Conservation (phyloP, 768 basidiomycete genomes). For the Rhizopogon vinicolor region DNA sequence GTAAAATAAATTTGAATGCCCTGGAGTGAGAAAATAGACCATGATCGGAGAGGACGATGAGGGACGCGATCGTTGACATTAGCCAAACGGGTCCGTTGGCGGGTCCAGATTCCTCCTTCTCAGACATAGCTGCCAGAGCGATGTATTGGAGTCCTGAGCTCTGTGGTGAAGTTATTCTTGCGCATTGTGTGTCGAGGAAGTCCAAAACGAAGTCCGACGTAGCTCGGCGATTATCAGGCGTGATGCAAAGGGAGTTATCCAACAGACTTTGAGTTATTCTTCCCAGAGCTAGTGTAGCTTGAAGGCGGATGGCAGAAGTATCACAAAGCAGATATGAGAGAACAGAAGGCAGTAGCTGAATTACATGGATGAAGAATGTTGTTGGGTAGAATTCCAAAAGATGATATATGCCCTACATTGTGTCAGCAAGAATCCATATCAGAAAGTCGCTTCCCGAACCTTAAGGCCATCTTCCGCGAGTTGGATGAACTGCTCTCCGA, state of each 20-base stretch:
- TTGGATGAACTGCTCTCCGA: constrained; percentile 7
- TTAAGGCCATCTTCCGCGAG: constrained; percentile 23
- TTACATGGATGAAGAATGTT: constrained; percentile 13
- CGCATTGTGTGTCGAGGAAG: constrained; percentile 18
- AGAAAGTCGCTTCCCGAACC: constrained; percentile 10
- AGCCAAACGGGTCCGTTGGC: constrained; percentile 39
- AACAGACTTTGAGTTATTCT: constrained; percentile 25
- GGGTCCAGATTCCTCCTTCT: constrained; percentile 12
- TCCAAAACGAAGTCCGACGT: constrained; percentile 22
- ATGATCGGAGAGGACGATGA: constrained; percentile 43
- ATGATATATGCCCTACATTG: constrained; percentile 18
- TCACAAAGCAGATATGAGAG: constrained; percentile 10
- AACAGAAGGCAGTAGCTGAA: constrained; percentile 18
- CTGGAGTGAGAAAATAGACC: constrained; percentile 37
- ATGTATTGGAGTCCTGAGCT: constrained; percentile 18
- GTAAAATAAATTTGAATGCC: constrained; percentile 34
- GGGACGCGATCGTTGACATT: constrained; percentile 36
- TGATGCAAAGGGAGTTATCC: constrained; percentile 27
- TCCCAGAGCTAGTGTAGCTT: constrained; percentile 17
- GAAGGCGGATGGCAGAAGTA: constrained; percentile 14
- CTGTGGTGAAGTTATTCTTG: neutral
- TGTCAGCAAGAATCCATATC: neutral
- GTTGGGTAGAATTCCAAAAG: constrained; percentile 14
- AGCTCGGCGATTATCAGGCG: constrained; percentile 14
- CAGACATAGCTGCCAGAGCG: constrained; percentile 24